A percentile compares a stretch with the other conserved stretches of the same genome.
Evolutionary conservation across 2,329 filamentous ascomycete species (phyloP).

Genomic region (Lasiodiplodia theobromae): DNA sequence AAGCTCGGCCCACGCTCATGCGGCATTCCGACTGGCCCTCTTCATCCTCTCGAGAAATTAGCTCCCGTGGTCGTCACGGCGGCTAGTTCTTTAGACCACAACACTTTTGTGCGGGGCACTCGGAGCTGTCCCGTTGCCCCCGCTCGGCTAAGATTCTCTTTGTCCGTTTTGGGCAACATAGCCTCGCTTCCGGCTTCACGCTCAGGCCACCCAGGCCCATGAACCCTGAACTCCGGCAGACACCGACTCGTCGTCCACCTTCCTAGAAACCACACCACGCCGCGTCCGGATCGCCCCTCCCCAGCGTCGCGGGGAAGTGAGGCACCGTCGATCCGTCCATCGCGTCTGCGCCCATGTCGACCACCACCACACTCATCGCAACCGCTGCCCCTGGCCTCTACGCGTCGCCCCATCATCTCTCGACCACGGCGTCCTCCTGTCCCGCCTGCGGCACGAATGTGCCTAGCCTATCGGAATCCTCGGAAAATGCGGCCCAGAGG

Average conservation of each 20-base stretch:
- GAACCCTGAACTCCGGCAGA: slow-evolving; percentile 23
- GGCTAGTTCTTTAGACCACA: neutral
- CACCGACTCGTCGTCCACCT: slow-evolving; percentile 25
- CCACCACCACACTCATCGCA: slow-evolving; percentile 16
- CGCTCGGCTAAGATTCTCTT: neutral
- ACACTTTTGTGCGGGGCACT: neutral
- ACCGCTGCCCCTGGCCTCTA: slow-evolving; percentile 22
- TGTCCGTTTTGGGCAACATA: slow-evolving; percentile 19
- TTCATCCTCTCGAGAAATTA: neutral
- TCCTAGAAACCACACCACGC: slow-evolving; percentile 19
- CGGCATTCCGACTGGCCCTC: neutral
- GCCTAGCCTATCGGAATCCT: slow-evolving; percentile 10
- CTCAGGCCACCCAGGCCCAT: slow-evolving; percentile 13
- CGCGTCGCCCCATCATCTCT: neutral
- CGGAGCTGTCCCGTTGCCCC: neutral
- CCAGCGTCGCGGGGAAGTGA: slow-evolving; percentile 23
- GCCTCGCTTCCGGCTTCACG: slow-evolving; percentile 22
- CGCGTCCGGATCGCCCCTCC: slow-evolving; percentile 19
- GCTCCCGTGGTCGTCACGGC: slow-evolving; percentile 1
- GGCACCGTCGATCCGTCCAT: slow-evolving; percentile 19
- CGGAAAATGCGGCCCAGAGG: slow-evolving; percentile 33
- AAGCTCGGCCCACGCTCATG: neutral
- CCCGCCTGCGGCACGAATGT: slow-evolving; percentile 21
- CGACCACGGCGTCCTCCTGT: slow-evolving; percentile 17
- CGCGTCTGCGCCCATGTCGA: slow-evolving; percentile 13